Percentiles rank a stretch among this genome's conserved stretches.
Conservation (phyloP, 202 grass and related monocot species). For the Schoenoplectus tabernaemontani region DNA sequence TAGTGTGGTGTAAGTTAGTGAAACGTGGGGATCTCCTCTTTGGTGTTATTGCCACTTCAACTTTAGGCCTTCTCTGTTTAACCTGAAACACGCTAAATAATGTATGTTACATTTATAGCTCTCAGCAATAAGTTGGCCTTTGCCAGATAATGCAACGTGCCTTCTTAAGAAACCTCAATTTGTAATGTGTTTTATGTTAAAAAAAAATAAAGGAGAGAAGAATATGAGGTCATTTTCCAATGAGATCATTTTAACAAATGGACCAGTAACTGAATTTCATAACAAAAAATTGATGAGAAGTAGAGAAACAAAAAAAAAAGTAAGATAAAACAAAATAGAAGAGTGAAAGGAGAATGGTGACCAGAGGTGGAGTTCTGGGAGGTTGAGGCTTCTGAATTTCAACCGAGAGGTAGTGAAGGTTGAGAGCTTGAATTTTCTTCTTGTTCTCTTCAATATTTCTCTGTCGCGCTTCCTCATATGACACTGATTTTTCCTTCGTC, state of each 20-base stretch:
- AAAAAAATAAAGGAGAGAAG: neutral
- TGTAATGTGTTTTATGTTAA: neutral
- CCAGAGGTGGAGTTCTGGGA: constrained; percentile 58
- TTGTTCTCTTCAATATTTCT: constrained; percentile 76
- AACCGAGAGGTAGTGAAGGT: constrained; percentile 56
- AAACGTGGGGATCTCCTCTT: constrained; percentile 55
- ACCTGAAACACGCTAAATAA: constrained; percentile 7
- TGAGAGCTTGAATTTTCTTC: constrained; percentile 82
- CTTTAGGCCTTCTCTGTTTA: constrained; percentile 58
- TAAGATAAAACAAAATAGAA: neutral
- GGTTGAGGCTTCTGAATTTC: constrained; percentile 24
- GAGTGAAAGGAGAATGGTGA: neutral
- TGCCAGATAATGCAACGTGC: neutral
- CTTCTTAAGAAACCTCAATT: neutral
- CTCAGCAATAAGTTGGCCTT: neutral
- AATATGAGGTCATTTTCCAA: neutral
- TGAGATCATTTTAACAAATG: neutral
- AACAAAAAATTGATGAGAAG: neutral
- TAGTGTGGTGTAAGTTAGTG: constrained; percentile 37
- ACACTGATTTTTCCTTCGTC: constrained; percentile 30
- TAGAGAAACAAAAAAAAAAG: neutral
- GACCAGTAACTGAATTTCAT: neutral
- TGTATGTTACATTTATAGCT: neutral
- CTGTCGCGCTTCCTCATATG: constrained; percentile 67
- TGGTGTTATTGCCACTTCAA: constrained; percentile 33